Base-by-base conservation (phyloP, 768 basidiomycete genomes). In the Termitomyces sp. region DNA sequence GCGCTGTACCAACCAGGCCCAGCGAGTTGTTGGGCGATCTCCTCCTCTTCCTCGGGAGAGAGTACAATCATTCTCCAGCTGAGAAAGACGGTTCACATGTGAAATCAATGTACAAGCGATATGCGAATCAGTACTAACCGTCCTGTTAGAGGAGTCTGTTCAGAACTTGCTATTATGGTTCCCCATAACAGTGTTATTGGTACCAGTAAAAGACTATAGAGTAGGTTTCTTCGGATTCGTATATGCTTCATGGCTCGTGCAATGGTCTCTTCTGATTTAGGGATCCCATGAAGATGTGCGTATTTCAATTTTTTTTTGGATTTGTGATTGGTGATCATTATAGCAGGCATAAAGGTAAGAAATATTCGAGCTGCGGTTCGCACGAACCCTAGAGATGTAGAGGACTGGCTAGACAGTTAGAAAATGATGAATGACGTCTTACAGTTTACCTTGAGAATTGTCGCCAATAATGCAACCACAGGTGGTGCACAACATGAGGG, bases 41-140 rank as follows among this genome's bases (percentile, higher is more conserved):
- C 84, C 51, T 94, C 91, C 66, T 98, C 94, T 70, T 97, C 94
- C 61, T 93, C 89, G 2, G 94, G 93, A 3, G 92, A 93, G 15
- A 97, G 78, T 9, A 95, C 75, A 57, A 97, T 95, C 61, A 93
- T 69, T 51, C 94, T 80, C 87, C 88, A 90, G 64, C 93, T 92
- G n/a, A 52, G 26, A n/a, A 54, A 61, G 43, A 53, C 45, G 6
- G 54, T 47, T 22, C 45, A 26, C 46, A 45, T 51, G 37, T 19
- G 37, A 2, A 19, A 53, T 45, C 9, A 6, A 42, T 34, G 34
- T 24, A 19, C 7, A 35, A 38, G 17, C 34, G 51, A 38, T 15
- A 6, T 24, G 2, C 8, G 11, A 34, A 21, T 45, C 1, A 32
- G 3, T 14, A 72, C 84, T 50, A 58, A 90, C 89, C 90, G 79